Evolutionary conservation across 345 rosid species (phyloP).

Genomic region (Rhizophora mangle): DNA sequence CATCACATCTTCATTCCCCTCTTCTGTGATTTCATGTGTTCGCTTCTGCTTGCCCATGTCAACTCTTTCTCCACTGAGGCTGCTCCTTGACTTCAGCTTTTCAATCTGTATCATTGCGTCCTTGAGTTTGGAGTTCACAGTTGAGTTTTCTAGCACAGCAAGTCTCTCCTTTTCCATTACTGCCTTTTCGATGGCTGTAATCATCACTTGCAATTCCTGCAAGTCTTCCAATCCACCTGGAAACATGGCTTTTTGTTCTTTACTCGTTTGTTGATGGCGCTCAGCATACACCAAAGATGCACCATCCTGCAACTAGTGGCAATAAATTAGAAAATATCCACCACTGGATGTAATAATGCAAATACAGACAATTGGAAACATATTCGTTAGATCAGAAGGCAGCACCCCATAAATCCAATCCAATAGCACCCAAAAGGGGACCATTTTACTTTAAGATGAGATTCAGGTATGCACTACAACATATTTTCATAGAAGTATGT

Average conservation of each 20-base stretch:
- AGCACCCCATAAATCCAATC: conserved; percentile 2
- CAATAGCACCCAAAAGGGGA: conserved; percentile 11
- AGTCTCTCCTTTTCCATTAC: conserved; percentile 59
- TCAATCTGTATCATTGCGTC: conserved; percentile 51
- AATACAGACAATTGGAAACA: neutral
- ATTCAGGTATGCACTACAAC: neutral
- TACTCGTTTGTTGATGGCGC: conserved; percentile 28
- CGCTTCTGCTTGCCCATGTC: conserved; percentile 28
- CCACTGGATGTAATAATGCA: conserved; percentile 1
- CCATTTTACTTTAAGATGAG: conserved; percentile 3
- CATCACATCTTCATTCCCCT: conserved; percentile 53
- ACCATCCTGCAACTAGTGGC: conserved; percentile 40
- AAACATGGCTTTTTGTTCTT: conserved; percentile 20
- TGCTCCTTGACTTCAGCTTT: conserved; percentile 39
- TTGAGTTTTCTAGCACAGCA: conserved; percentile 46
- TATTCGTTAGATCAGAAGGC: neutral
- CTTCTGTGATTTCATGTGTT: conserved; percentile 30
- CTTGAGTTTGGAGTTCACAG: conserved; percentile 53
- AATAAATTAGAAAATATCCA: conserved; percentile 3
- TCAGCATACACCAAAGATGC: conserved; percentile 23
- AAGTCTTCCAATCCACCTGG: conserved; percentile 38
- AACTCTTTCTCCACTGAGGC: conserved; percentile 22
- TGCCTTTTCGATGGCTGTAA: conserved; percentile 63
- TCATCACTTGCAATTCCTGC: conserved; percentile 53
- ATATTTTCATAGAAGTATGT: neutral